Conservation (phyloP, 805 yeast species). For the Myxozyma melibiosi region DNA sequence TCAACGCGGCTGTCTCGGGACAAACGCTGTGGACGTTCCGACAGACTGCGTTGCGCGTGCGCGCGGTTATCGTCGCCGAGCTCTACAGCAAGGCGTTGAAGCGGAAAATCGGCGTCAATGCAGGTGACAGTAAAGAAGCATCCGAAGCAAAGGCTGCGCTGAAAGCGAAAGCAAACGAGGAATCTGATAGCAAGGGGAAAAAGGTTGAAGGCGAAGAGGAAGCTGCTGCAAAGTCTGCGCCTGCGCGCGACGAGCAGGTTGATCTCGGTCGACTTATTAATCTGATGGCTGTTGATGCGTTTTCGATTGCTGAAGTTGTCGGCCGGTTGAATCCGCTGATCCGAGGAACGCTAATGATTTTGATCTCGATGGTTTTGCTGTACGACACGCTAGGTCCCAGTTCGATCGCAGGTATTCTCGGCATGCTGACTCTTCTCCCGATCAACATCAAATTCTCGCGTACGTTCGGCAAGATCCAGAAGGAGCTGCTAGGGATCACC, state of each 20-base stretch:
- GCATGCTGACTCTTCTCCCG: slow-evolving; percentile 70
- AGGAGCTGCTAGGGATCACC: slow-evolving; percentile 71
- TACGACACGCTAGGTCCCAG: slow-evolving; percentile 81
- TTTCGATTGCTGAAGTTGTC: slow-evolving; percentile 89
- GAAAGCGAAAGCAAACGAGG: slow-evolving; percentile 25
- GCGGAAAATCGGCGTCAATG: slow-evolving; percentile 50
- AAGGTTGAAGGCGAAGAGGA: slow-evolving; percentile 30
- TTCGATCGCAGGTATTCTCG: slow-evolving; percentile 77
- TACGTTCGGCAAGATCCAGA: slow-evolving; percentile 66
- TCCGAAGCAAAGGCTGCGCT: slow-evolving; percentile 21
- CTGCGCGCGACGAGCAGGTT: slow-evolving; percentile 44
- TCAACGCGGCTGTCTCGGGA: slow-evolving; percentile 67
- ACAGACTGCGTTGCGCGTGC: slow-evolving; percentile 86
- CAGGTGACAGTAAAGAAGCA: slow-evolving; percentile 22
- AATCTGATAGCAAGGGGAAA: not conserved
- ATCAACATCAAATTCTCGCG: slow-evolving; percentile 68
- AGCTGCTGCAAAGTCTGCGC: slow-evolving; percentile 18
- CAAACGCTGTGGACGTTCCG: slow-evolving; percentile 87
- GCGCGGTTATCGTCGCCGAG: slow-evolving; percentile 86
- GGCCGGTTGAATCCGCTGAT: slow-evolving; percentile 86
- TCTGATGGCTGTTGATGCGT: slow-evolving; percentile 91
- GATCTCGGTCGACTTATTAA: slow-evolving; percentile 93
- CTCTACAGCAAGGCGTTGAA: slow-evolving; percentile 91
- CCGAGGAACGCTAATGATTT: slow-evolving; percentile 70
- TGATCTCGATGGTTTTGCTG: slow-evolving; percentile 67